Percentiles rank a stretch among this genome's conserved stretches.
Evolutionary conservation across 352 stramenopile species (phyloP).

Genomic region (Globisporangium takayamanum): DNA sequence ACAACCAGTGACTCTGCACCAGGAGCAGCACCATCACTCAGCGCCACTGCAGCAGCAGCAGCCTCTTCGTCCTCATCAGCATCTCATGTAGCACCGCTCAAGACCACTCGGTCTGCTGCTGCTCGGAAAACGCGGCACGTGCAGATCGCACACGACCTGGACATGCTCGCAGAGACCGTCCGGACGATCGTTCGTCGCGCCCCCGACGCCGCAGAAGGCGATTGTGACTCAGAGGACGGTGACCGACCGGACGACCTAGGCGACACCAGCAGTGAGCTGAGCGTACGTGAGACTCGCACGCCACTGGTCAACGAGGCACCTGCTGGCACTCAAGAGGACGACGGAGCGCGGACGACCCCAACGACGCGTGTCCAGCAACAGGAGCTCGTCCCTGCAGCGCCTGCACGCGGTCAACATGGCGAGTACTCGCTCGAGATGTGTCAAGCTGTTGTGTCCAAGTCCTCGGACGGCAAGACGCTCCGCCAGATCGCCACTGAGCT

Average conservation of each 20-base stretch:
- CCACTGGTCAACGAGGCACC: too few species aligned
- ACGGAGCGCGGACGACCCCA: too few species aligned
- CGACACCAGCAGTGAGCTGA: too few species aligned
- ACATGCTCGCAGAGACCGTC: constrained; percentile 59
- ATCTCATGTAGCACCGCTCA: constrained; percentile 2
- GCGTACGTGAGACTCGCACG: too few species aligned
- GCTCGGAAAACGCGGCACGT: not conserved
- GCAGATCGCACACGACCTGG: constrained; percentile 30
- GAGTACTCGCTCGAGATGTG: constrained; percentile 10
- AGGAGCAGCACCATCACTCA: not conserved
- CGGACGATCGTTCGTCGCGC: constrained; percentile 38
- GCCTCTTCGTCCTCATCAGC: not conserved
- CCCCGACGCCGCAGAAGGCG: not conserved
- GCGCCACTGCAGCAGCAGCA: not conserved
- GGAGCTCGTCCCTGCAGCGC: too few species aligned
- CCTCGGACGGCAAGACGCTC: constrained; percentile 15
- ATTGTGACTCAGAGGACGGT: not conserved
- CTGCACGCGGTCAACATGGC: too few species aligned
- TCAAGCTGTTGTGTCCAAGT: constrained; percentile 17
- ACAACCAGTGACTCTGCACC: not conserved
- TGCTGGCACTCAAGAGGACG: too few species aligned
- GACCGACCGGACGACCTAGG: too few species aligned
- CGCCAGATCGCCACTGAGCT: constrained; percentile 24
- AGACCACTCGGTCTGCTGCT: not conserved
- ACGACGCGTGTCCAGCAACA: too few species aligned